Conservation (phyloP, 805 yeast genomes). For the Pichia phayaonensis region DNA sequence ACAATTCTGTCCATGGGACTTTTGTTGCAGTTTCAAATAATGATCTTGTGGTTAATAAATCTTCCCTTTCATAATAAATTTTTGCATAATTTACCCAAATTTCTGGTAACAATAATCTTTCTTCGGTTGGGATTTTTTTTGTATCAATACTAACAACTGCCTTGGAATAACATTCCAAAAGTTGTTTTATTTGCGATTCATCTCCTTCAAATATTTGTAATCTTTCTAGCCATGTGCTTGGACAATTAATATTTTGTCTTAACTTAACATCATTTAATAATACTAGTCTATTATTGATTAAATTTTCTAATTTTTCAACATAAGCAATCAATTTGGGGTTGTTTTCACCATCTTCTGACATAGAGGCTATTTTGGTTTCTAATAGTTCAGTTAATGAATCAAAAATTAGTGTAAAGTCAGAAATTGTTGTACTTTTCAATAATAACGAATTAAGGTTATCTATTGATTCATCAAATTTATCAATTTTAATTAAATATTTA, state of each 20-base stretch:
- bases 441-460: constrained; percentile 44
- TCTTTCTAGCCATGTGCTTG: constrained; percentile 64
- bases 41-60: constrained; percentile 50
- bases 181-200: constrained; percentile 29
- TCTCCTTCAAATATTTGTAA: constrained; percentile 35
- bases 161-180: constrained; percentile 48
- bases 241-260: constrained; percentile 52
- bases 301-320: constrained; percentile 44
- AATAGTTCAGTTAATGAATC: constrained; percentile 57
- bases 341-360: constrained; percentile 9
- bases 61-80: constrained; percentile 50
- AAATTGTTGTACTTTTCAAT: constrained; percentile 37
- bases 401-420: constrained; percentile 57
- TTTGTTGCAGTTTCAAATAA: constrained; percentile 58
- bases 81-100: constrained; percentile 69
- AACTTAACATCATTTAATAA: constrained; percentile 60
- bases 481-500: constrained; percentile 35
- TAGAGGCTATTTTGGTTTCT: constrained; percentile 32
- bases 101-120: constrained; percentile 33
- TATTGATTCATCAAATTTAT: constrained; percentile 32
- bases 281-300: constrained; percentile 50
- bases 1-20: constrained; percentile 56
- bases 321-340: constrained; percentile 17
- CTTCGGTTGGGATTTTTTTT: constrained; percentile 34
- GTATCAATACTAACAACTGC: constrained; percentile 69